A percentile compares a stretch with the other conserved stretches of the same genome.
phyloP scores from a whole-genome alignment of 805 yeast genomes.

The Starmerella etchellsii region DNA sequence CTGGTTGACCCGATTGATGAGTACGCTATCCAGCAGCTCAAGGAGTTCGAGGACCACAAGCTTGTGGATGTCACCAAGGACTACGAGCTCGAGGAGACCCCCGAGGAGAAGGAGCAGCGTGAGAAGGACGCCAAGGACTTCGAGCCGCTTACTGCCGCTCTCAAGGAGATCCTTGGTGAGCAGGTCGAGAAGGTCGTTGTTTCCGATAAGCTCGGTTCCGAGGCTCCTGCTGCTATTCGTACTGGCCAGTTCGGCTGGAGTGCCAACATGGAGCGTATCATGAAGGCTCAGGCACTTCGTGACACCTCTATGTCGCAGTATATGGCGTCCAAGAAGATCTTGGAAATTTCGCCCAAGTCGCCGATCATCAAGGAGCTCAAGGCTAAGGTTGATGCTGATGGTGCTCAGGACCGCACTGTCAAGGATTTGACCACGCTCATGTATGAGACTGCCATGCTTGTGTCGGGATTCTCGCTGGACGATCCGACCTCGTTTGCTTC shows the following conservation, averaged over 20 bases:
- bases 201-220: slow-evolving; percentile 86
- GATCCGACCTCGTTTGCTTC: slow-evolving; percentile 96
- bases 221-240: slow-evolving; percentile 98
- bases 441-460: slow-evolving; percentile 94
- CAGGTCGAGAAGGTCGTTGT: slow-evolving; percentile 99
- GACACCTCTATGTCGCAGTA: slow-evolving; percentile 97
- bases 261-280: slow-evolving; percentile 99
- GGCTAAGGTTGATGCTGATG: slow-evolving; percentile 91
- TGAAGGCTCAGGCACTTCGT: slow-evolving; percentile 99
- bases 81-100: slow-evolving; percentile 90
- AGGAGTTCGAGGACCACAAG: slow-evolving; percentile 98
- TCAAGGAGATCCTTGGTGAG: slow-evolving; percentile 95
- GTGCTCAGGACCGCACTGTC: slow-evolving; percentile 97
- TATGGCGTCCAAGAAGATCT: slow-evolving; percentile 99
- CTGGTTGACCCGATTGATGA: slow-evolving; percentile 98
- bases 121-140: slow-evolving; percentile 86
- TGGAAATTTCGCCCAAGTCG: slow-evolving; percentile 96
- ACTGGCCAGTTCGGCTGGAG: slow-evolving; percentile 99
- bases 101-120: slow-evolving; percentile 90
- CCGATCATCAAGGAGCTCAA: slow-evolving; percentile 90
- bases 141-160: slow-evolving; percentile 87
- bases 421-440: slow-evolving; percentile 92
- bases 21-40: slow-evolving; percentile 97
- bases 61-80: slow-evolving; percentile 98
- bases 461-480: slow-evolving; percentile 97